phyloP scores from a whole-genome alignment of 805 yeast species.

The Candida michaelii region DNA sequence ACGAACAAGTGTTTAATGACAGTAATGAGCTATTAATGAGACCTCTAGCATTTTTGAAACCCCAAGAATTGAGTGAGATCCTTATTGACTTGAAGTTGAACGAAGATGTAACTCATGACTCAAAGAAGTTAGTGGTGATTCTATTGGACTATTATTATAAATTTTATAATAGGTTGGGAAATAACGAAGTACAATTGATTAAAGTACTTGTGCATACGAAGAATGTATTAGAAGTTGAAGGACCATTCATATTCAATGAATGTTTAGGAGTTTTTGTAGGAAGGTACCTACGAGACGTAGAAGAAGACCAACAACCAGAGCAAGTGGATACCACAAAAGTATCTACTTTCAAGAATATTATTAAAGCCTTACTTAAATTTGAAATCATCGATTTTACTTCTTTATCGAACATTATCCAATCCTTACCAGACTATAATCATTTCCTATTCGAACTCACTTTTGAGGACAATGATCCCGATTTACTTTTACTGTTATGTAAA shows the following conservation, averaged over 20 bases:
- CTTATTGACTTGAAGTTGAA: constrained; percentile 9
- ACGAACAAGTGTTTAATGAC: constrained; percentile 27
- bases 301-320: too few species aligned
- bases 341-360: too few species aligned
- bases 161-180: constrained; percentile 4
- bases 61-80: constrained; percentile 9
- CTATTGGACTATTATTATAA: constrained; percentile 15
- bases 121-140: constrained; percentile 8
- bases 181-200: constrained; percentile 10
- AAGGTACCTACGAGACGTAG: constrained; percentile 5
- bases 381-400: constrained; percentile 10
- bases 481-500: constrained; percentile 10
- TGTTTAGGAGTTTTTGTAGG: constrained; percentile 11
- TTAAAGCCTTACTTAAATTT: neutral
- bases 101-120: constrained; percentile 8
- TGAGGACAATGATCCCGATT: constrained; percentile 3
- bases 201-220: constrained; percentile 15
- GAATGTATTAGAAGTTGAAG: constrained; percentile 6
- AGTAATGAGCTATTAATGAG: constrained; percentile 21
- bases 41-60: constrained; percentile 8
- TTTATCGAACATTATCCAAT: constrained; percentile 2
- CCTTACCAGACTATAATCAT: constrained; percentile 7
- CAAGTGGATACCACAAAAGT: neutral
- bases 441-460: constrained; percentile 10
- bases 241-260: constrained; percentile 11